Conservation (phyloP, 2,329 filamentous ascomycete genomes). For the Fusarium robinianum region DNA sequence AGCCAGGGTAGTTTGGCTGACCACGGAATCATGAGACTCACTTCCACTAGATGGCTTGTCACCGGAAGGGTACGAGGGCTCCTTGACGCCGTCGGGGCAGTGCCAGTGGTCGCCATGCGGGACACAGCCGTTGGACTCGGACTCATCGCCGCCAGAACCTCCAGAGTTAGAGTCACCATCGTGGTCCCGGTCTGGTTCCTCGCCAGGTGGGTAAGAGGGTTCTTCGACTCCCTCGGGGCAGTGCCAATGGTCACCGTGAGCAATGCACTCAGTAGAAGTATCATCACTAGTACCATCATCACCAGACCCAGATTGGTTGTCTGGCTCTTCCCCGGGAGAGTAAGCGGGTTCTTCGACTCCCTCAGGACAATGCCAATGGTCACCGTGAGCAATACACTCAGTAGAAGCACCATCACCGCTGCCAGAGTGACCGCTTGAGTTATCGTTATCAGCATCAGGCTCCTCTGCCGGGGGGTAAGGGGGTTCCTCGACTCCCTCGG, state of each 20-base stretch:
- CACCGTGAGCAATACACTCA: too few species aligned
- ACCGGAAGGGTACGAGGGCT: conserved; percentile 8
- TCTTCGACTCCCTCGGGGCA: conserved; percentile 26
- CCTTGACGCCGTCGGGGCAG: conserved; percentile 23
- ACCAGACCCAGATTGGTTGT: neutral
- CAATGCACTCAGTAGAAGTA: conserved; percentile 7
- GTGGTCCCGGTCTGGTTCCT: neutral
- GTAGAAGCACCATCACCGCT: too few species aligned
- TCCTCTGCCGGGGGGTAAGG: conserved; percentile 1
- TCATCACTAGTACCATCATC: neutral
- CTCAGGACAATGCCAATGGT: too few species aligned
- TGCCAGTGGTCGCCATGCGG: conserved; percentile 20
- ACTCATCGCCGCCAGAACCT: neutral
- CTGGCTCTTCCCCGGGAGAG: too few species aligned
- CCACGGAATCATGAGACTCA: too few species aligned
- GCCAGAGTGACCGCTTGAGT: too few species aligned
- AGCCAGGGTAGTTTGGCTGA: too few species aligned
- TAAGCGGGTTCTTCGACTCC: too few species aligned
- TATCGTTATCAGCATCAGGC: neutral
- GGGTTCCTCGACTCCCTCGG: conserved; percentile 21
- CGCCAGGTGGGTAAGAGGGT: conserved; percentile 1
- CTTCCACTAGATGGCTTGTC: too few species aligned
- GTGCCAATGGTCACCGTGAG: conserved; percentile 20
- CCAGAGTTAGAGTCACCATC: neutral
- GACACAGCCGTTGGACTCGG: conserved; percentile 8